Evolutionary conservation across 169 alveolate species (phyloP).

Genomic region (Eimeria acervulina): DNA sequence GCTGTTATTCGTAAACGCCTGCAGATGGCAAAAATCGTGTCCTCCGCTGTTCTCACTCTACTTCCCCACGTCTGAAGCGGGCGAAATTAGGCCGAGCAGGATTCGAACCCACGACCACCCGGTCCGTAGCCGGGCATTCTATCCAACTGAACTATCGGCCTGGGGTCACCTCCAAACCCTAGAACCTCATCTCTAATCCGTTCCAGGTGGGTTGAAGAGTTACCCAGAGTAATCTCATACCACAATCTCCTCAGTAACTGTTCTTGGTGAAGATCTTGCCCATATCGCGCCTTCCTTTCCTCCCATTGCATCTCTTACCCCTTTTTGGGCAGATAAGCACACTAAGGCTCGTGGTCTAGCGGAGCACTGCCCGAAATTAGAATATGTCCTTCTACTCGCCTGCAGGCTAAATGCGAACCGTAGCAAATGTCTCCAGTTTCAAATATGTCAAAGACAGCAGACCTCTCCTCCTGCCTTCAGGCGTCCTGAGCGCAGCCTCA

Average conservation of each 20-base stretch:
- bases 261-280: background rate
- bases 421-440: too few relatives aligned
- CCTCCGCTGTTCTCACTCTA: too few relatives aligned
- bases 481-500: background rate
- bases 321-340: background rate
- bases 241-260: background rate
- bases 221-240: too few relatives aligned
- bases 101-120: constrained; percentile 94
- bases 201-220: too few relatives aligned
- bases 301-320: background rate
- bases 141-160: constrained; percentile 90
- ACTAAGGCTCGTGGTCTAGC: too few relatives aligned
- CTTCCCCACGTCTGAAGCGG: background rate
- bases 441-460: too few relatives aligned
- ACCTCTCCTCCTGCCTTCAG: background rate
- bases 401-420: too few relatives aligned
- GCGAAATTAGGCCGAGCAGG: constrained; percentile 92
- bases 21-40: too few relatives aligned
- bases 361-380: too few relatives aligned
- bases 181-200: background rate
- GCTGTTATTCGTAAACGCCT: too few relatives aligned
- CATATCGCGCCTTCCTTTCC: background rate
- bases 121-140: constrained; percentile 93
- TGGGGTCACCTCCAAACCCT: background rate
- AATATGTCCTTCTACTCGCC: too few relatives aligned